Conservation (phyloP, 1,284 basidiomycete species). For the Takashimella koratensis region DNA sequence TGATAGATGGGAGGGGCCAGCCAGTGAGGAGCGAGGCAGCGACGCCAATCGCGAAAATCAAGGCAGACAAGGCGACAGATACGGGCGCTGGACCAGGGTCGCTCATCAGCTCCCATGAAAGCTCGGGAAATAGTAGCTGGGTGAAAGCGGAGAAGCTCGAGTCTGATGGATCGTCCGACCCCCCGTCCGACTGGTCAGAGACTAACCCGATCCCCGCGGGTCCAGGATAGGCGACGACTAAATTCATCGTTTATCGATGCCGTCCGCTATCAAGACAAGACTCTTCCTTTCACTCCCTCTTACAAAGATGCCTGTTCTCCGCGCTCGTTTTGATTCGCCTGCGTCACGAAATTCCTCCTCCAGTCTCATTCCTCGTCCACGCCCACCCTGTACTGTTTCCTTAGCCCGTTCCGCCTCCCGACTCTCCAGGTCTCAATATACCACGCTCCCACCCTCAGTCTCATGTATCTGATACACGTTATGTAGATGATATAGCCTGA, state of each 20-base stretch:
- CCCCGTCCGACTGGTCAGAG: neutral
- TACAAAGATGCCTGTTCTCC: too few species aligned
- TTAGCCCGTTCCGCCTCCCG: neutral
- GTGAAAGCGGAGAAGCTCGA: neutral
- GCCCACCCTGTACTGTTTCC: neutral
- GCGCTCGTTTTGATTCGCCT: too few species aligned
- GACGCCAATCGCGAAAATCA: neutral
- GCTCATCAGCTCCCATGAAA: neutral
- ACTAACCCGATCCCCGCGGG: neutral
- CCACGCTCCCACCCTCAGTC: neutral
- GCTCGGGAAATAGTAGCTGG: neutral
- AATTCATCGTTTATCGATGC: too few species aligned
- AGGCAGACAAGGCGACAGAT: neutral
- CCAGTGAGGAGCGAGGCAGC: neutral
- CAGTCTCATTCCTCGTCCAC: neutral
- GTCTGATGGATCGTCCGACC: neutral
- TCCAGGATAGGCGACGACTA: too few species aligned
- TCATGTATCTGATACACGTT: slow-evolving; percentile 4
- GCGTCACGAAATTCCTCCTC: neutral
- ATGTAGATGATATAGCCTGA: slow-evolving; percentile 8
- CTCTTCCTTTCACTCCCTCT: too few species aligned
- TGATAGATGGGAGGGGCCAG: too few species aligned
- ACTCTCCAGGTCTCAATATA: too few species aligned
- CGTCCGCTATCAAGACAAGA: too few species aligned
- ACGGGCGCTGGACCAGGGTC: neutral